phyloP scores from a whole-genome alignment of 208 protist genomes.

The Tritrichomonas musculus region DNA sequence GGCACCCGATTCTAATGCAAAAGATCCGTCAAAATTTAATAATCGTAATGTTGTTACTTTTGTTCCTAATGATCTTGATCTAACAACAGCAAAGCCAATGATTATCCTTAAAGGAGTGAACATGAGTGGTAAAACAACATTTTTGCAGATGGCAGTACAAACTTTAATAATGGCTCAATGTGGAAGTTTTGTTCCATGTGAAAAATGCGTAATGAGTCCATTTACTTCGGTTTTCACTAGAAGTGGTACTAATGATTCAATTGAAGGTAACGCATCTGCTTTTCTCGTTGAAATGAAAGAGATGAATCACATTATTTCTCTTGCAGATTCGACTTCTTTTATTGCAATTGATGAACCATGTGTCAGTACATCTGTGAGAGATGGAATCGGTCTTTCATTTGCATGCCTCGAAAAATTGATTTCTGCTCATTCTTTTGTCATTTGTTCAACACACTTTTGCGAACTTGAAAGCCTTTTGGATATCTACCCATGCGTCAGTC shows the following conservation, averaged over 20 bases:
- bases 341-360: slow-evolving; percentile 22
- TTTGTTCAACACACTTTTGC: background rate
- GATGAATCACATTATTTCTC: background rate
- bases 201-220: background rate
- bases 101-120: background rate
- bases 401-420: background rate
- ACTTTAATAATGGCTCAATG: background rate
- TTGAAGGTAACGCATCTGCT: background rate
- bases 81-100: background rate
- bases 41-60: no score
- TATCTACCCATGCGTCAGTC: background rate
- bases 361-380: background rate
- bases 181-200: background rate
- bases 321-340: background rate
- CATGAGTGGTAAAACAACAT: background rate
- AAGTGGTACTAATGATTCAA: background rate
- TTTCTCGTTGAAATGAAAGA: background rate
- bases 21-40: no score
- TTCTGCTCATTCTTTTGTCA: background rate
- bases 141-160: background rate
- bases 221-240: background rate
- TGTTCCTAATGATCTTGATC: background rate
- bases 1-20: no score
- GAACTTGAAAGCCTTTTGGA: background rate
- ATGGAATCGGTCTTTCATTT: background rate